Conservation (phyloP, 257 asterid species). For the Capsicum baccatum region DNA sequence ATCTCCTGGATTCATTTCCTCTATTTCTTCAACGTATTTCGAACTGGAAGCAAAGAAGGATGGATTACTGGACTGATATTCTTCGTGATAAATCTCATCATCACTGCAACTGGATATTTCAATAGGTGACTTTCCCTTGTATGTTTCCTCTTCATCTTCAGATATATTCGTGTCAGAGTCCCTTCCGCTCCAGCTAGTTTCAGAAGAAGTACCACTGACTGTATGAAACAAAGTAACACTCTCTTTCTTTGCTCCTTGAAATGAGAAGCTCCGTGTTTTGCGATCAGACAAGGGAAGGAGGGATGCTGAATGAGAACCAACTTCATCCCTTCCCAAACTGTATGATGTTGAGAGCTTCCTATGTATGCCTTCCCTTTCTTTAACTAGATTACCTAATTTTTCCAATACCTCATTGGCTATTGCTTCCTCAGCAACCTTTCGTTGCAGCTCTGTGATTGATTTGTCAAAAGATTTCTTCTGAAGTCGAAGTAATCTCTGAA, state of each 20-base stretch:
- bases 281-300: constrained; percentile 59
- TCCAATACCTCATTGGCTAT: constrained; percentile 54
- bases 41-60: constrained; percentile 39
- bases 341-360: constrained; percentile 85
- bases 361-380: constrained; percentile 63
- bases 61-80: constrained; percentile 29
- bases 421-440: constrained; percentile 60
- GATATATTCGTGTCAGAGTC: constrained; percentile 29
- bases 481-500: constrained; percentile 73
- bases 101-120: constrained; percentile 47
- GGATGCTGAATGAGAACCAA: constrained; percentile 42
- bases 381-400: constrained; percentile 61
- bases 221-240: constrained; percentile 67
- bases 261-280: constrained; percentile 61
- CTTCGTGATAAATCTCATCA: constrained; percentile 45
- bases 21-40: constrained; percentile 43
- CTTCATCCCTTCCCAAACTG: constrained; percentile 77
- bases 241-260: constrained; percentile 66
- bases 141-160: constrained; percentile 35
- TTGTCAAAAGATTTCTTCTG: constrained; percentile 73
- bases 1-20: constrained; percentile 38
- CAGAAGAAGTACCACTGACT: constrained; percentile 42
- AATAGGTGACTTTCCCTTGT: constrained; percentile 47
- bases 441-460: constrained; percentile 71
- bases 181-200: constrained; percentile 42